Evolutionary conservation across 257 asterid genomes (phyloP).

Genomic region (Osmanthus fragrans): DNA sequence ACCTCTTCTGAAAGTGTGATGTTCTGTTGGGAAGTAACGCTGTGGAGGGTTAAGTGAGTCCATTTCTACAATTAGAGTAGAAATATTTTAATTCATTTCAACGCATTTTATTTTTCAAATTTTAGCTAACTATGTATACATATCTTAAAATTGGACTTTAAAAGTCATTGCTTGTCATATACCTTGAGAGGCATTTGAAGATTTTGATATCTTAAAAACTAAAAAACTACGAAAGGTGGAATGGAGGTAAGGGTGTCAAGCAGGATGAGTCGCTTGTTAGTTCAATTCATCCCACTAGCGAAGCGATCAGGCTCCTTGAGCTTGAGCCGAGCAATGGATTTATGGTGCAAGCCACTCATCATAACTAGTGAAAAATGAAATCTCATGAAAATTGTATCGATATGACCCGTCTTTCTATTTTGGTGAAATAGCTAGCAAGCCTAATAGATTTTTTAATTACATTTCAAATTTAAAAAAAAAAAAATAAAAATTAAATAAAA

Average conservation of each 20-base stretch:
- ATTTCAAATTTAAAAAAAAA: no score
- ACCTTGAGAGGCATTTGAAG: neutral
- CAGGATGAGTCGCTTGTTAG: no score
- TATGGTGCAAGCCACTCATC: no score
- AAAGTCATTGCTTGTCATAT: neutral
- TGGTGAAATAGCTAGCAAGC: no score
- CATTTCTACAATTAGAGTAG: neutral
- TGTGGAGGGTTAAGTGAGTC: neutral
- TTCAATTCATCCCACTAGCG: no score
- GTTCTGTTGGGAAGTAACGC: neutral
- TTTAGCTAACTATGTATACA: neutral
- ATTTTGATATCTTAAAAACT: no score
- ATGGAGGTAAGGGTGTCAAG: no score
- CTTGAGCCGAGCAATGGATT: accelerated
- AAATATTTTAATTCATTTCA: neutral
- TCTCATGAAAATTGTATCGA: neutral
- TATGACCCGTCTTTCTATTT: neutral
- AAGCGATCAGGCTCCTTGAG: no score
- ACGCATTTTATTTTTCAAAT: neutral
- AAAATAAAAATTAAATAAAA: no score
- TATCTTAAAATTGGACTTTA: neutral
- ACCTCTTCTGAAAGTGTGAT: slow-evolving; percentile 7
- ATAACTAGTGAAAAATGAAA: no score
- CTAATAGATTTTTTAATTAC: no score
- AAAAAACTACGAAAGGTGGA: neutral